Evolutionary conservation across 441 rosid genomes (phyloP).

Genomic region (Sinapis alba): DNA sequence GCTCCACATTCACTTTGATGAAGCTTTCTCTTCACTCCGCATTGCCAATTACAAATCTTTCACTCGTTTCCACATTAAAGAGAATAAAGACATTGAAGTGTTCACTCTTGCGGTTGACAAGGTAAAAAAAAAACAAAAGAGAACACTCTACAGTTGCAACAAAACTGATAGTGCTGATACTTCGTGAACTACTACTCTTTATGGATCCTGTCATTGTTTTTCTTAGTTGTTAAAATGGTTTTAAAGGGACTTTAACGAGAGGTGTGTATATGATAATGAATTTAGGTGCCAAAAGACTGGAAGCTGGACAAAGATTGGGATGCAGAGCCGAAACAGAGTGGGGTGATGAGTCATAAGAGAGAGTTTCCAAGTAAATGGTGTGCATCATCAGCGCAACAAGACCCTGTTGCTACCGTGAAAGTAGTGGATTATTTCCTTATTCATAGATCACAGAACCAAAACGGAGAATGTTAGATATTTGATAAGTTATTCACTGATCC

Average conservation of each 20-base stretch:
- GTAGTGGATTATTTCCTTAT: conserved; percentile 80
- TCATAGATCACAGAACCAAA: conserved; percentile 45
- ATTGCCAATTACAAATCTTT: conserved; percentile 98
- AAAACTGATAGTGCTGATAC: not conserved
- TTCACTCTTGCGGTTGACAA: conserved; percentile 97
- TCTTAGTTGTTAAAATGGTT: not conserved
- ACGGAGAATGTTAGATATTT: conserved; percentile 37
- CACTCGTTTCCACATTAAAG: conserved; percentile 81
- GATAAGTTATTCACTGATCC: conserved; percentile 49
- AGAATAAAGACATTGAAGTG: conserved; percentile 82
- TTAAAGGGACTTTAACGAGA: not conserved
- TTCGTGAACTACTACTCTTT: not conserved
- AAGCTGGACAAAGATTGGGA: conserved; percentile 93
- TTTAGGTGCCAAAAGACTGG: conserved; percentile 98
- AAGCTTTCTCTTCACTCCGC: conserved; percentile 97
- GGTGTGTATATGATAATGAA: not conserved
- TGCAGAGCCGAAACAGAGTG: conserved; percentile 60
- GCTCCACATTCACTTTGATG: conserved; percentile 97
- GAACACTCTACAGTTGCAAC: not conserved
- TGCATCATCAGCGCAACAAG: conserved; percentile 61
- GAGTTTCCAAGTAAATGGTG: conserved; percentile 92
- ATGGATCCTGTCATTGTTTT: not conserved
- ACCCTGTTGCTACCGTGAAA: conserved; percentile 80
- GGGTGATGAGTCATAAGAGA: conserved; percentile 66
- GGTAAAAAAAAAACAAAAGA: conserved; percentile 48